These are phyloP conservation scores for Eutrema yunnanense DNA, from an alignment of 345 rosid species.

Conservation along the genomic window DNA sequence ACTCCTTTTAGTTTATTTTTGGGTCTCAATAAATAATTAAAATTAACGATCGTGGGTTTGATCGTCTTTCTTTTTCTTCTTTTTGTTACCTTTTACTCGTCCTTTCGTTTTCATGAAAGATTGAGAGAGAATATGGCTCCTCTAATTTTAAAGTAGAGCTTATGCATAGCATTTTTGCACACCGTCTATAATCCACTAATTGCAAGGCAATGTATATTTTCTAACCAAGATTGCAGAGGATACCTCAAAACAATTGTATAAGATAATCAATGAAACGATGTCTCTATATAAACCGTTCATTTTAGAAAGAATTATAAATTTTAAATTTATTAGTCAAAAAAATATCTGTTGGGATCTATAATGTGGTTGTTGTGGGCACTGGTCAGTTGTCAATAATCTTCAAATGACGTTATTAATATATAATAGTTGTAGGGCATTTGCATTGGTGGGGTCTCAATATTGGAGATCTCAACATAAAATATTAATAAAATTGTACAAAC, in stretches of 20 bases:
- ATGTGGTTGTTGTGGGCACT: slow-evolving; percentile 3
- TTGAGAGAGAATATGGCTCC: neutral
- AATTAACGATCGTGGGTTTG: slow-evolving; percentile 26
- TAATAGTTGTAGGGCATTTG: neutral
- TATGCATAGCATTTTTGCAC: neutral
- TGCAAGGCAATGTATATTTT: neutral
- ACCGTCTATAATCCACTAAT: neutral
- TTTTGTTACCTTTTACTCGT: slow-evolving; percentile 16
- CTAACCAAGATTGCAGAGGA: neutral
- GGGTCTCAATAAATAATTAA: neutral
- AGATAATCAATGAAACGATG: neutral
- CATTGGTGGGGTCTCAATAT: no score
- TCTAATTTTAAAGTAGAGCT: neutral
- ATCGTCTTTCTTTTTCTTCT: slow-evolving; percentile 19
- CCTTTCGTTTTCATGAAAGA: slow-evolving; percentile 18
- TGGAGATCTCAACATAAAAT: no score
- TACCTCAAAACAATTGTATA: neutral
- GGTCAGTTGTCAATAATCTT: slow-evolving; percentile 8
- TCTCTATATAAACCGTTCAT: neutral
- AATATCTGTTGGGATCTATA: neutral
- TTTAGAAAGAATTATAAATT: neutral
- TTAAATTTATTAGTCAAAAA: neutral
- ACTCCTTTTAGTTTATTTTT: neutral
- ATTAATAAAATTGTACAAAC: no score
- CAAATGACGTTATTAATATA: neutral